Conservation (phyloP, 1,284 basidiomycete species). For the Pseudozyma tsukubaensis region DNA sequence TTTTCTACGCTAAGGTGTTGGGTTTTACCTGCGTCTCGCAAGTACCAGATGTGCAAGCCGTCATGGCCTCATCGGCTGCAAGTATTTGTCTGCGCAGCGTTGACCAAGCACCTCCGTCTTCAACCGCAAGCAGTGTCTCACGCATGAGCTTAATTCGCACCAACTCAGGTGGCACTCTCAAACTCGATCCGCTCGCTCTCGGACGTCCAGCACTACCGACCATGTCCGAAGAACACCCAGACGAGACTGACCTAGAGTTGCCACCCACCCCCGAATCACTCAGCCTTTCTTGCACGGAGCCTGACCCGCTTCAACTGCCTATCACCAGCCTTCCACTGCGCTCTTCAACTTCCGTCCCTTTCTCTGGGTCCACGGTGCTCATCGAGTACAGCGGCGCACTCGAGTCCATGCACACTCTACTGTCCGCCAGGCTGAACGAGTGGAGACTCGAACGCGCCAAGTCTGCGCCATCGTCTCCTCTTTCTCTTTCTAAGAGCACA, state of each 20-base stretch:
- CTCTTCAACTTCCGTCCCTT: conserved; percentile 3
- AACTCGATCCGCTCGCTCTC: conserved; percentile 3
- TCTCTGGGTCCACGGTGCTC: conserved; percentile 27
- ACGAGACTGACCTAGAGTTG: conserved; percentile 1
- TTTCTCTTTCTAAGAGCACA: not conserved
- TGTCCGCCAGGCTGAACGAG: conserved; percentile 30
- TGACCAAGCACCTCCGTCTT: conserved; percentile 17
- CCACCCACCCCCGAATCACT: conserved; percentile 27
- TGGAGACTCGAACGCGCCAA: conserved; percentile 28
- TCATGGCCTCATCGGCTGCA: conserved; percentile 33
- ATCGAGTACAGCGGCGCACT: conserved; percentile 32
- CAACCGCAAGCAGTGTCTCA: conserved; percentile 8
- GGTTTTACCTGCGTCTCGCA: conserved; percentile 38
- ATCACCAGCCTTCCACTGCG: conserved; percentile 20
- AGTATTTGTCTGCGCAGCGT: conserved; percentile 34
- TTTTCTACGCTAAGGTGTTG: conserved; percentile 40
- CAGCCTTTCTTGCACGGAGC: conserved; percentile 16
- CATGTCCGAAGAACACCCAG: conserved; percentile 12
- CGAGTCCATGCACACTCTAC: conserved; percentile 30
- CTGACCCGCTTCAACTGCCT: conserved; percentile 20
- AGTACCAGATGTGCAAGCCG: conserved; percentile 18
- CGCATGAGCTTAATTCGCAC: conserved; percentile 14
- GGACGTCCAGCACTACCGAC: conserved; percentile 16
- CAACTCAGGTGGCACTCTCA: not conserved
- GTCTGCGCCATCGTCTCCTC: not conserved